A percentile compares a stretch with the other conserved stretches of the same genome.
These are phyloP conservation scores for Fusarium avenaceum DNA, from an alignment of 2,329 filamentous ascomycete genomes.

Conservation along the genomic window DNA sequence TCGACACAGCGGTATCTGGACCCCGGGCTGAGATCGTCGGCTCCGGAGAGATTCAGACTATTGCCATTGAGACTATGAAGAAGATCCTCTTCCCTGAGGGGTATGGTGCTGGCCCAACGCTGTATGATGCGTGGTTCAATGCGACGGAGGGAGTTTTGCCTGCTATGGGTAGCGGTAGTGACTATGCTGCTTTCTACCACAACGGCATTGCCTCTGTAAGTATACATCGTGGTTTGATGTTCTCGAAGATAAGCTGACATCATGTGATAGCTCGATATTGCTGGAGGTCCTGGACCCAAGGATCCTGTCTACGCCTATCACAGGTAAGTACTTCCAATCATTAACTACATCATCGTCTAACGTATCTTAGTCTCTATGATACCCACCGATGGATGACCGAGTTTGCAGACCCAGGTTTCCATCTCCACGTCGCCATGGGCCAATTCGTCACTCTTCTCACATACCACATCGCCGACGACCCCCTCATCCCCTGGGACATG, in stretches of 20 bases:
- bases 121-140: constrained; percentile 42
- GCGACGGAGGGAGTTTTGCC: constrained; percentile 34
- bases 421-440: constrained; percentile 63
- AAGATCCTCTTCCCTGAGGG: constrained; percentile 39
- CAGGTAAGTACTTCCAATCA: not conserved
- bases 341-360: not conserved
- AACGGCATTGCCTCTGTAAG: constrained; percentile 36
- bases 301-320: constrained; percentile 34
- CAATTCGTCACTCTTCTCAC: constrained; percentile 49
- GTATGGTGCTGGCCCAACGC: constrained; percentile 23
- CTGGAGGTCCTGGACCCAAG: constrained; percentile 32
- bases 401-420: constrained; percentile 65
- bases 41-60: constrained; percentile 39
- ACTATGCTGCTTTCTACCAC: constrained; percentile 38
- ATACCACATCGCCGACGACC: constrained; percentile 37
- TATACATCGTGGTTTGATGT: fast-evolving
- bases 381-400: constrained; percentile 65
- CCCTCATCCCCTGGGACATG: constrained; percentile 31
- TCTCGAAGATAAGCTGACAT: fast-evolving
- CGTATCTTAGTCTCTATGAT: constrained; percentile 26
- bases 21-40: constrained; percentile 54
- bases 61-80: constrained; percentile 44
- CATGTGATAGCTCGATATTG: constrained; percentile 23
- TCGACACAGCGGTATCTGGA: constrained; percentile 63
- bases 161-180: constrained; percentile 33